Base-by-base conservation (phyloP, 2,329 filamentous ascomycete genomes). In the Fusarium neocosmosporiellum region DNA sequence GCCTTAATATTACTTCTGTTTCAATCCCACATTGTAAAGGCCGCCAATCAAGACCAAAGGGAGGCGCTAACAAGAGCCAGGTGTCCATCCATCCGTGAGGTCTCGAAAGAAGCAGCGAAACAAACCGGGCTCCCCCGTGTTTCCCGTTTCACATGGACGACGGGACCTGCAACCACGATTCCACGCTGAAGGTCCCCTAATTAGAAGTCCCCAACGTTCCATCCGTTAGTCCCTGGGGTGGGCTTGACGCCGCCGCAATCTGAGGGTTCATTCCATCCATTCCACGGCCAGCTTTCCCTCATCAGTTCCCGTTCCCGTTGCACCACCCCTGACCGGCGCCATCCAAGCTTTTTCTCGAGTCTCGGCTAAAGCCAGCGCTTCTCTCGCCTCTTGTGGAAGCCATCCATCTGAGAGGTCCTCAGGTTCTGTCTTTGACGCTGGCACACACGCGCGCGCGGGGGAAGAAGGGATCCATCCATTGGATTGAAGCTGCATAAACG, bases 51-150 rank as follows among this genome's bases (percentile, higher is more conserved):
- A 29, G 59, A 16, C 34, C 10, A 64, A 20, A 41, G 16, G 33
- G 8, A n/a, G 36, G 37, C 27, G 39, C 58, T 33, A 60, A 48
- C 24, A 37, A 61, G 57, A 67, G 63, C 63, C 55, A 71, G 63
- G 53, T 59, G n/a, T 14, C 41, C 41, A 46, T 46, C 41, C 39
- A 22, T n/a, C 18, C 18, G 29, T 33, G 5, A n/a, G 46, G 70
- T 50, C 71, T 58, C 58, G 43, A 73, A 57, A 34, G 48, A 50
- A 54, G 24, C 63, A 60, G 34, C 67, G 55, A 71, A 72, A 65
- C 70, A 71, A 46, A 62, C 54, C 64, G 57, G 65, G 36, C 22
- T 63, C 71, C 70, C 61, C 71, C 71, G 57, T 74, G 63, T 71
- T 73, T 63, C 71, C 67, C 65, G 65, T 69, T 73, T 73, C 53